Base-by-base conservation (phyloP, 176 grass and related monocot genomes). In the Poa annua region DNA sequence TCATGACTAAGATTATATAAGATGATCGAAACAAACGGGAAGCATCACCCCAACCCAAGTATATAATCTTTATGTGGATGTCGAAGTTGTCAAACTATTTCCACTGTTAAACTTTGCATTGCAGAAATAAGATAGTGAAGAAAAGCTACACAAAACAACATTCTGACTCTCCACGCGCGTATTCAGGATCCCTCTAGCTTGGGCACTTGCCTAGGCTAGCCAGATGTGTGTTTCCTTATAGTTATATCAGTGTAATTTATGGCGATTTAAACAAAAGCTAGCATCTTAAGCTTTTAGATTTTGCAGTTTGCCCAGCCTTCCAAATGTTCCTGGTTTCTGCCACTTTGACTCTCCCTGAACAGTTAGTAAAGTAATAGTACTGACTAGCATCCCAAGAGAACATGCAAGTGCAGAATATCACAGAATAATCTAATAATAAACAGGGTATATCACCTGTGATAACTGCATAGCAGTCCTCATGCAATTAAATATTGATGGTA, bases 401-500 rank as follows among this genome's bases (percentile, higher is more conserved):
- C 54, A 35, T 35, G 41, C 2, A 42, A 14, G 34, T 48, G 6
- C 63, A 86, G 35, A 69, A 60, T 33, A 45, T 36, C 32, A 14
- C 59, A 50, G 32, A 53, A 73, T 33, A 24, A 50, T 24, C 17
- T 71, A 42, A 25, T 35, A 66, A 77, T 49, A 42, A 51, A 76
- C 55, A 69, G 20, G 12, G 45, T 51, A 26, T 24, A 26, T 81
- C 35, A 87, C 81, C 82, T 90, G 77, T 78, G 87, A 84, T 35
- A 94, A 38, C 14, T 92, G 78, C 44, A 97, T 84, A 62, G 86
- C 84, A 87, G 74, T 87, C 65, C 83, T 91, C 88, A 94, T 97
- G 81, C 17, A 91, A 50, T 85, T 49, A 84, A 84, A 92, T 71
- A 94, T 94, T 70, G 71, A 85, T 74, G 88, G 83, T 19, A 90